Evolutionary conservation across 2,329 filamentous ascomycete genomes (phyloP), one percentile per base, ranked within the genome.

Genomic region (Aspergillus arachidicola): DNA sequence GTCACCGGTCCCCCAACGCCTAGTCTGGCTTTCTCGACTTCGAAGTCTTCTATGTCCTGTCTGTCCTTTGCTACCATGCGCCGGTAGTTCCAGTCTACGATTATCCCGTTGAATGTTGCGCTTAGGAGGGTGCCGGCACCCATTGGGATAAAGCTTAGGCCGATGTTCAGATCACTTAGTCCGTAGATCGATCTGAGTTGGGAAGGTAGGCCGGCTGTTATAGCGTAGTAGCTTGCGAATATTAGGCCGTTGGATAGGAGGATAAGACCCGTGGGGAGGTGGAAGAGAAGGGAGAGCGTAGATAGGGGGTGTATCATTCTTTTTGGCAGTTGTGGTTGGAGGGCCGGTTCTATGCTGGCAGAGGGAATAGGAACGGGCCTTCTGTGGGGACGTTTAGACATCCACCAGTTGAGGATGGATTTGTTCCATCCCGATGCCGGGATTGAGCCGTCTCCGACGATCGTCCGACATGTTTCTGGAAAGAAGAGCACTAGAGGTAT

Each of bases 401-500:
- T 6, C 67, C 64, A 14, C 71, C 65, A 55, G 30, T 73, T 68
- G 10, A 61, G 69, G 30, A 73, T 50, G 10, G 68, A 69, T 11
- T 57, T 65, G 32, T 74, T 75, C 57, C 67, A 64, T 7, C 57
- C 34, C 6, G 73, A 74, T 3, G 75, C 69, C 32, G 62, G 69
- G 59, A 69, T 65, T 1, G 74, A 78, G 30, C 76, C 78, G 59
- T 80, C 70, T 0, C 74, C 76, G 2, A 80, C 78, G 10, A 80
- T 73, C 9, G 76, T 78, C 3, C 80, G 73, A 21, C 75, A 76
- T 0, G 81, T 83, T 57, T 83, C 81, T 0, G 88, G 89, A 9
- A 89, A 80, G 21, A 85, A 82, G 4, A 90, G 70, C 2, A 81
- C 71, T 62, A 87, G 86, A 0, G 84, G 81, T 2, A 89, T 66